Evolutionary conservation across 2,329 filamentous ascomycete species (phyloP).

Genomic region (Macrophomina tecta): DNA sequence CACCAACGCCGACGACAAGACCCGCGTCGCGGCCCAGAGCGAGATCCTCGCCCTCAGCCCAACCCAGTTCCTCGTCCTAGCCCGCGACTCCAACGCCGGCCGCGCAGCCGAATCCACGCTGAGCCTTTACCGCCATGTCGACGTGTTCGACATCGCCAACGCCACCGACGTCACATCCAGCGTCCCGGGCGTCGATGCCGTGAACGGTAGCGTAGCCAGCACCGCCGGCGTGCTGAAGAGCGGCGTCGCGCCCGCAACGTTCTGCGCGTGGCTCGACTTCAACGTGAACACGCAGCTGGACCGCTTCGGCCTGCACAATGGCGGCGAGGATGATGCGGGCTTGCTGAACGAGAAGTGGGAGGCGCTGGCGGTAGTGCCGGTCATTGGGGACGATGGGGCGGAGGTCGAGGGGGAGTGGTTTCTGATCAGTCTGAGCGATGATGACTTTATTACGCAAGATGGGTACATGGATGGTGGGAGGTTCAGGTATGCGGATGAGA

Average conservation of each 20-base stretch:
- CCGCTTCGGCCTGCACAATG: slow-evolving; percentile 72
- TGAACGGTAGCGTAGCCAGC: slow-evolving; percentile 52
- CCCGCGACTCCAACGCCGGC: slow-evolving; percentile 67
- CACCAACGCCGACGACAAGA: slow-evolving; percentile 54
- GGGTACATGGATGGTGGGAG: slow-evolving; percentile 65
- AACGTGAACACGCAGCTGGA: slow-evolving; percentile 70
- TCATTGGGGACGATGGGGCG: slow-evolving; percentile 60
- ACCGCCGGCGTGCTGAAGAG: slow-evolving; percentile 59
- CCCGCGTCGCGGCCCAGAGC: slow-evolving; percentile 68
- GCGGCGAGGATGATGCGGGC: slow-evolving; percentile 62
- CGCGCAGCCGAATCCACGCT: slow-evolving; percentile 59
- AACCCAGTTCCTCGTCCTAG: slow-evolving; percentile 70
- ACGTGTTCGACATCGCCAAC: slow-evolving; percentile 68
- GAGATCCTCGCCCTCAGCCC: slow-evolving; percentile 70
- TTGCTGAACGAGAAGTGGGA: slow-evolving; percentile 82
- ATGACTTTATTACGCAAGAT: slow-evolving; percentile 78
- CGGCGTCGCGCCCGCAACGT: slow-evolving; percentile 63
- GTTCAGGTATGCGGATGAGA: slow-evolving; percentile 62
- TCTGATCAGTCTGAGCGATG: slow-evolving; percentile 71
- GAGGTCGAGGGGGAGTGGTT: slow-evolving; percentile 61
- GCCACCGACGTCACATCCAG: slow-evolving; percentile 66
- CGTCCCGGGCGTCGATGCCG: slow-evolving; percentile 38
- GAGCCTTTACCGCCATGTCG: slow-evolving; percentile 71
- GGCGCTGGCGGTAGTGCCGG: slow-evolving; percentile 66
- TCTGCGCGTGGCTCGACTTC: slow-evolving; percentile 71